Evolutionary conservation across 495 filamentous ascomycete species (phyloP).

Genomic region (Tuber umbilicatum): DNA sequence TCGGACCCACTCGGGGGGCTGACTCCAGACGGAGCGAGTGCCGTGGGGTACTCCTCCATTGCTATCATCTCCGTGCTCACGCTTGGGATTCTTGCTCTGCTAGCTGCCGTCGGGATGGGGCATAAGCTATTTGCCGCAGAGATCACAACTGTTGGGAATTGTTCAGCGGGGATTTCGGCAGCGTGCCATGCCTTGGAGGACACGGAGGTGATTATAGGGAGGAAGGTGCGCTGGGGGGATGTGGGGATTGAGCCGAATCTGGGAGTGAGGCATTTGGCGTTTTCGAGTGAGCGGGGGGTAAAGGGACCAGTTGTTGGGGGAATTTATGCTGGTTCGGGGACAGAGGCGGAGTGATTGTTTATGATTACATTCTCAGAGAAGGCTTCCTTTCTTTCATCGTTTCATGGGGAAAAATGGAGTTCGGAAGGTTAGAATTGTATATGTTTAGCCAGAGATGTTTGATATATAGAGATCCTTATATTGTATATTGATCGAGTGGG

Average conservation of each 20-base stretch:
- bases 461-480: too few relatives aligned
- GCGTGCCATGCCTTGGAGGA: too few relatives aligned
- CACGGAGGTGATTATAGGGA: background rate
- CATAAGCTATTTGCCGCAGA: too few relatives aligned
- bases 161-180: too few relatives aligned
- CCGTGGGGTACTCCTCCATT: constrained; percentile 43
- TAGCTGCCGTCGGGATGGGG: too few relatives aligned
- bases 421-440: background rate
- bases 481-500: background rate
- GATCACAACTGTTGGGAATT: constrained; percentile 37
- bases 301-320: background rate
- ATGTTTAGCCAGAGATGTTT: background rate
- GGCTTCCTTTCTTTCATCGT: background rate
- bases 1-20: too few relatives aligned
- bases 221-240: too few relatives aligned
- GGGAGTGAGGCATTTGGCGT: too few relatives aligned
- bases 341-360: background rate
- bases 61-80: too few relatives aligned
- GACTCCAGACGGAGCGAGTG: constrained; percentile 9
- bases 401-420: background rate
- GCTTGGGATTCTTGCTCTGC: too few relatives aligned
- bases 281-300: too few relatives aligned
- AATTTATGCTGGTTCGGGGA: background rate
- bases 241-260: too few relatives aligned
- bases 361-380: background rate